A percentile compares a stretch with the other conserved stretches of the same genome.
phyloP scores from a whole-genome alignment of 164 flowering plant species.

The Nelumbo lutea region DNA sequence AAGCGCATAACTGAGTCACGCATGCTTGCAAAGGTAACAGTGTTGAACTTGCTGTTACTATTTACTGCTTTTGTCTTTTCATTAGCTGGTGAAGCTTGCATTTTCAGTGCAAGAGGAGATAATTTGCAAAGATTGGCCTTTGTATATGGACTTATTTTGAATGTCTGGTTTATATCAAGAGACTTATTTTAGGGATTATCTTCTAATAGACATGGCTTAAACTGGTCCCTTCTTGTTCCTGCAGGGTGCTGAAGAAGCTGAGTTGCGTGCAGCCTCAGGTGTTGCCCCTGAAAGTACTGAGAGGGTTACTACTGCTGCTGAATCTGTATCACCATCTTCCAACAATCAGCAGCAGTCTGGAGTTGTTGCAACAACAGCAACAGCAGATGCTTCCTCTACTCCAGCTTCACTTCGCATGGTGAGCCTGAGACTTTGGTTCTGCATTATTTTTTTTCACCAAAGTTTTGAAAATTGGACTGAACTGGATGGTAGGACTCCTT shows the following conservation, averaged over 20 bases:
- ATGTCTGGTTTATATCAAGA: no score
- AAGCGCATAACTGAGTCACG: constrained; percentile 80
- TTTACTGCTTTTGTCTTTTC: not conserved
- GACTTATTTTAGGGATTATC: no score
- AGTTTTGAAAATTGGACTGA: not conserved
- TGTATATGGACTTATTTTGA: no score
- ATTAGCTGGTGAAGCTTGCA: not conserved
- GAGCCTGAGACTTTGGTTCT: constrained; percentile 4
- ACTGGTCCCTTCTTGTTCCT: constrained; percentile 3
- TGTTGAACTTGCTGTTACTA: not conserved
- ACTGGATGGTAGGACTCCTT: not conserved
- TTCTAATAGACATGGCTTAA: not conserved
- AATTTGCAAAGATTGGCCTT: not conserved
- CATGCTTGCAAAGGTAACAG: constrained; percentile 49
- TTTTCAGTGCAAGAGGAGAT: not conserved
- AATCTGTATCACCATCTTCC: constrained; percentile 43
- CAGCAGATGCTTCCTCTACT: constrained; percentile 52
- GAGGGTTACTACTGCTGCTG: constrained; percentile 30
- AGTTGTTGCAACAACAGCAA: constrained; percentile 31
- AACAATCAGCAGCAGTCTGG: constrained; percentile 35
- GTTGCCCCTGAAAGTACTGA: constrained; percentile 45
- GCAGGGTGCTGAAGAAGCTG: constrained; percentile 68
- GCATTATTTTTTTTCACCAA: not conserved
- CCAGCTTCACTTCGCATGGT: constrained; percentile 85
- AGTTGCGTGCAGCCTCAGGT: constrained; percentile 36